Base-by-base conservation (phyloP, 345 rosid genomes). In the Psidium guajava region DNA sequence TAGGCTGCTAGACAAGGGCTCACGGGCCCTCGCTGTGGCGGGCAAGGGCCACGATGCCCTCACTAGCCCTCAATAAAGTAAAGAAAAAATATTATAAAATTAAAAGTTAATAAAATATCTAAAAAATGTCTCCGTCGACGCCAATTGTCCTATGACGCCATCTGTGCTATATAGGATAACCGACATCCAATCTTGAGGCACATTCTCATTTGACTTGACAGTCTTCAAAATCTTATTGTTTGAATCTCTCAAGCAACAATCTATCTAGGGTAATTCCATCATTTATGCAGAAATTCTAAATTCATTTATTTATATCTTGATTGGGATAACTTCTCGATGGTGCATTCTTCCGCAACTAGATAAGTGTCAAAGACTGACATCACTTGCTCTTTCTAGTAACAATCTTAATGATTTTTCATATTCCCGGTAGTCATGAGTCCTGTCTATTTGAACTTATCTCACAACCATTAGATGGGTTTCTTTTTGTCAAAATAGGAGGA, bases 391-490 rank as follows among this genome's bases (percentile, higher is more conserved):
- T 40, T 40, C 42, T 40, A 40, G 42, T 40, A 40, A 40, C 5
- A 40, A 40, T 40, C 88, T 89, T 24, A 74, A 11, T 27, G 90
- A 91, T 40, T 40, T 40, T 40, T 64, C 25, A 82, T 90, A 59
- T 89, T 91, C 3, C 6, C 32, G 5, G 3, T 40, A 40, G 42
- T 40, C 8, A 54, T 7, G 20, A 18, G 22, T 54, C 56, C 20
- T 22, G 6, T 69, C 25, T 32, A 3, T 10, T 83, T 91, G 28
- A 85, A 83, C 59, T 82, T 91, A 7, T 86, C 91, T n/a, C 59
- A 24, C 8, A 92, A 91, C 86, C 81, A 80, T 11, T 84, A 90
- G 47, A 87, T 51, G 92, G 89, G 20, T 15, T 50, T 15, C 44
- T 92, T 9, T 88, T 90, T 1, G 47, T 22, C 0, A 88, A 88